A percentile compares a stretch with the other conserved stretches of the same genome.
Evolutionary conservation across 306 rosid species (phyloP).

Genomic region (Cucurbita pepo): DNA sequence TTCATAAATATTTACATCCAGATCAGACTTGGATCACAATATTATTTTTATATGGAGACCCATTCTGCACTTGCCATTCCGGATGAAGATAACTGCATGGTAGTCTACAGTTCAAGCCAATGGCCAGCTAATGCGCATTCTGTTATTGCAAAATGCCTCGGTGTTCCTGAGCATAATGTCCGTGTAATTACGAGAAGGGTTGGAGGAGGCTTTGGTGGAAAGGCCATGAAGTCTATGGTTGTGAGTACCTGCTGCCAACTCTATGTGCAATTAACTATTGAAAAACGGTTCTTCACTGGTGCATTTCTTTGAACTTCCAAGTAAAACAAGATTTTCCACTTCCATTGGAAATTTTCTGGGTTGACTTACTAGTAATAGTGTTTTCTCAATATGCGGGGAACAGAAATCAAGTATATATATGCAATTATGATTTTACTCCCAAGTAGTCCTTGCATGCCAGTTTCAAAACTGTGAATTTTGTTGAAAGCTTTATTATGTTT

Average conservation of each 20-base stretch:
- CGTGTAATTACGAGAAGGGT: conserved; percentile 84
- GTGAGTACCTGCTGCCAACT: conserved; percentile 37
- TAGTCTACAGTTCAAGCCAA: conserved; percentile 61
- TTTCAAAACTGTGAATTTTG: background rate
- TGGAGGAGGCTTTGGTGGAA: conserved; percentile 98
- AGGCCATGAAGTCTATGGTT: conserved; percentile 36
- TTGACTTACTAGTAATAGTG: background rate
- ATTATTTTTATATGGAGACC: conserved; percentile 90
- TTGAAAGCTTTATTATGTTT: background rate
- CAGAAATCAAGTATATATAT: background rate
- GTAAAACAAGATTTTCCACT: background rate
- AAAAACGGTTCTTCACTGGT: background rate
- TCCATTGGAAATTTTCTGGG: background rate
- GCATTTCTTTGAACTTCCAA: background rate
- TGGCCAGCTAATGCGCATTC: conserved; percentile 41
- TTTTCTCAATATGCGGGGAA: background rate
- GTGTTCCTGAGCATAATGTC: conserved; percentile 58
- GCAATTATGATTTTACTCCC: background rate
- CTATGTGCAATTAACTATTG: background rate
- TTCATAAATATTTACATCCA: conserved; percentile 11
- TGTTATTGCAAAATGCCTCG: conserved; percentile 60
- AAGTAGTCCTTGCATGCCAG: background rate
- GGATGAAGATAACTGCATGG: conserved; percentile 86
- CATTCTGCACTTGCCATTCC: conserved; percentile 93
- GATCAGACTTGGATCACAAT: conserved; percentile 87